Base-by-base conservation (phyloP, 129 eudicot species). In the Scalesia atractyloides region DNA sequence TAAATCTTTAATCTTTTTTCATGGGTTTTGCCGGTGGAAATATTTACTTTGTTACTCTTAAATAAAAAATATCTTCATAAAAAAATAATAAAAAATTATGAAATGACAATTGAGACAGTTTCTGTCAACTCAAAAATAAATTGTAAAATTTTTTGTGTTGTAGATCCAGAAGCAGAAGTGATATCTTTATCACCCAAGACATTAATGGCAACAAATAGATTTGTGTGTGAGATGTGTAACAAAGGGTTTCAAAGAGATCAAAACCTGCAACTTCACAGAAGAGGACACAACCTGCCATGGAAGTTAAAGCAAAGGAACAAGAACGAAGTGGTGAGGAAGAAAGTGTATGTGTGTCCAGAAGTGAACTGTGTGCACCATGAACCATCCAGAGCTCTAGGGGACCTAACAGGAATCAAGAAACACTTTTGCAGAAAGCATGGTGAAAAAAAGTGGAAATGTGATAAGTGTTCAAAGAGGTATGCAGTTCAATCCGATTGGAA, bases 251-350 rank as follows among this genome's bases (percentile, higher is more conserved):
- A 89, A 64, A 82, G 96, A 51, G 96, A 89, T 43, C 96, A 89
- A 72, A 89, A 89, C 19, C 80, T 89, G 58, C 96, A 89, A 52
- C 92, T 89, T 0, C 96, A 89, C 46, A 82, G 90, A 78, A 84
- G 96, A 86, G 96, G 92, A 5, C 96, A 89, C 74, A 89, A 86
- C 62, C 77, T 89, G 71, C 96, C 96, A 86, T 89, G 96, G 96
- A 88, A 88, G 74, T 68, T 88, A 9, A 88, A 86, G 87, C 96
- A 88, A 66, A 86, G 96, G 60, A 71, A 73, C 70, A 83, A 69
- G 73, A 84, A 79, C 17, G 96, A 86, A 15, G 66, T 74, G 15
- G 84, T 88, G 60, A 84, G 79, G 82, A 88, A 88, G 71, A 88
- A 88, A 60, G 96, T 88, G 64, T 88, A 88, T 72, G 89, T 88